Conservation (phyloP, 129 eudicot species). For the Tagetes erecta region DNA sequence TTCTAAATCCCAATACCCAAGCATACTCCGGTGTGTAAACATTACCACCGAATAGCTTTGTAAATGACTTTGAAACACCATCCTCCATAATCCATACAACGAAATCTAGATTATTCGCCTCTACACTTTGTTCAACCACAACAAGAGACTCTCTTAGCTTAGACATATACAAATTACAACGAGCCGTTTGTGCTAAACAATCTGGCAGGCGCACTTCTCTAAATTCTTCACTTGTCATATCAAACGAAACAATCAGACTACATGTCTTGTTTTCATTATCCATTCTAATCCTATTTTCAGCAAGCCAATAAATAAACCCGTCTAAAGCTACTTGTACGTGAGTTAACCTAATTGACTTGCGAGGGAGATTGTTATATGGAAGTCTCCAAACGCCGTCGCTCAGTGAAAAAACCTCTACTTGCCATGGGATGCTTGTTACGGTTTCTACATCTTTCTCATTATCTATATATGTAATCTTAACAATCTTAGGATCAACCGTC, state of each 20-base stretch:
- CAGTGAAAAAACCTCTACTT: background rate
- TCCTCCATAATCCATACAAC: background rate
- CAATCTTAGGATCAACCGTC: conserved; percentile 23
- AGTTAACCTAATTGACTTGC: background rate
- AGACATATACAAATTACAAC: background rate
- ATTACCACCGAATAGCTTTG: background rate
- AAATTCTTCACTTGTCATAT: background rate
- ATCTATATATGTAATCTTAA: conserved; percentile 35
- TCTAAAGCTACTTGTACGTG: background rate
- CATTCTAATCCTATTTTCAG: background rate
- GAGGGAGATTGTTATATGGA: background rate
- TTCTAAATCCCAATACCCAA: background rate
- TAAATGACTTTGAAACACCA: background rate
- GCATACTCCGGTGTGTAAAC: background rate
- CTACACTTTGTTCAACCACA: background rate
- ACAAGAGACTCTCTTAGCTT: background rate
- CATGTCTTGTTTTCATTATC: background rate
- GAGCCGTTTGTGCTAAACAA: background rate
- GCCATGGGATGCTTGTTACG: background rate
- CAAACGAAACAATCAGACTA: background rate
- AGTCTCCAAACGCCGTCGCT: background rate
- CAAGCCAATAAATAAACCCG: background rate
- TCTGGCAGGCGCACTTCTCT: background rate
- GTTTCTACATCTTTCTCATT: background rate
- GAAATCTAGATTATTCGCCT: background rate